These are phyloP conservation scores for Hypoxylon rickii DNA, from an alignment of 495 filamentous ascomycete species.

Conservation along the genomic window DNA sequence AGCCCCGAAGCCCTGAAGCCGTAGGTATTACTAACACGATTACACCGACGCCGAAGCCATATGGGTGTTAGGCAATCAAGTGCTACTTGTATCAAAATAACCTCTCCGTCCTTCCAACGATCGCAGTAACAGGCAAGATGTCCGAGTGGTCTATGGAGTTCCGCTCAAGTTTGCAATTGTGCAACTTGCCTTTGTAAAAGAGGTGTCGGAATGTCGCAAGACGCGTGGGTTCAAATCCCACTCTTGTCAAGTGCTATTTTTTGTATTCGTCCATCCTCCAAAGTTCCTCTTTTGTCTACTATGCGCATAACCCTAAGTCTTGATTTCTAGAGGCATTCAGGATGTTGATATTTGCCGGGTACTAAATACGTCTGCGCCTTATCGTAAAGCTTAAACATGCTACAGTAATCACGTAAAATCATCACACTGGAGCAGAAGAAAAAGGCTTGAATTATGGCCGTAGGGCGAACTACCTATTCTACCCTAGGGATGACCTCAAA, in stretches of 20 bases:
- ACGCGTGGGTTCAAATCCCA: conserved; percentile 12
- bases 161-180: neutral
- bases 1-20: no score
- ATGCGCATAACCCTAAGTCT: no score
- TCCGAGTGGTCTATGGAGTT: neutral
- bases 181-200: neutral
- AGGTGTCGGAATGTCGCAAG: conserved; percentile 4
- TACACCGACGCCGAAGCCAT: no score
- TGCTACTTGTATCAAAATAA: no score
- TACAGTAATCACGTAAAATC: neutral
- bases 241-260: neutral
- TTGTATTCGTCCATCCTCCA: no score
- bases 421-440: neutral
- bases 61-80: no score
- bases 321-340: no score
- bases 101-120: no score
- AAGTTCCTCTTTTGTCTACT: neutral
- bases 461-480: neutral
- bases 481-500: conserved; percentile 1
- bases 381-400: neutral
- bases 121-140: neutral
- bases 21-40: no score
- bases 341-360: no score
- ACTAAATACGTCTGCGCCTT: no score
- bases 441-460: conserved; percentile 2